A percentile compares a stretch with the other conserved stretches of the same genome.
Conservation (phyloP, 2,329 filamentous ascomycete species). For the Fusarium acutatum region DNA sequence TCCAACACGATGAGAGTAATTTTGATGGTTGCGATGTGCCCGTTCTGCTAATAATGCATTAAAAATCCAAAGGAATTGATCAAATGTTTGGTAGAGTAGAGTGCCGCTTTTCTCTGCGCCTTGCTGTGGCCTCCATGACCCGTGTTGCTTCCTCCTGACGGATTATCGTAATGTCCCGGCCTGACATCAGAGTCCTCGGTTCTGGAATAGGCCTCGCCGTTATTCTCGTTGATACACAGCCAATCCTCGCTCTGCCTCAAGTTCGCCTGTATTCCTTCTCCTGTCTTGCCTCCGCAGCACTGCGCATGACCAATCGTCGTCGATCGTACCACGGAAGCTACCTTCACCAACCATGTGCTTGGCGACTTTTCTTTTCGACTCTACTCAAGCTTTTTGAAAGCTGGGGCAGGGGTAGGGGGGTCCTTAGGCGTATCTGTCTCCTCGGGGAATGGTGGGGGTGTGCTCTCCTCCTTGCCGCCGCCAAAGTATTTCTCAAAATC, state of each 20-base stretch:
- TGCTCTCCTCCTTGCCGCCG: slow-evolving; percentile 63
- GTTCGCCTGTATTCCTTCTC: slow-evolving; percentile 33
- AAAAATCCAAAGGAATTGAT: slow-evolving; percentile 36
- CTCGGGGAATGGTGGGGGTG: slow-evolving; percentile 64
- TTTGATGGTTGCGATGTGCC: neutral
- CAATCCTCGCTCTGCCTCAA: slow-evolving; percentile 34
- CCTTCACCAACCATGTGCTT: neutral
- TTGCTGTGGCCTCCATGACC: slow-evolving; percentile 23
- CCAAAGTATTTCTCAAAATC: slow-evolving; percentile 97
- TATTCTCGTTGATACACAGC: slow-evolving; percentile 19
- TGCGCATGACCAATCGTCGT: neutral
- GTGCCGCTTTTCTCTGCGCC: slow-evolving; percentile 36
- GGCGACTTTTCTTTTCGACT: slow-evolving; percentile 6
- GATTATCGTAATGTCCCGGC: slow-evolving; percentile 4
- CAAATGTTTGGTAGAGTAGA: slow-evolving; percentile 42
- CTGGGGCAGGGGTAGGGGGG: slow-evolving; percentile 49
- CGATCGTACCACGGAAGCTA: neutral
- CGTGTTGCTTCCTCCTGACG: neutral
- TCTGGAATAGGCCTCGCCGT: slow-evolving; percentile 1
- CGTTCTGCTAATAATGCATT: slow-evolving; percentile 36
- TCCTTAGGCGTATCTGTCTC: slow-evolving; percentile 53
- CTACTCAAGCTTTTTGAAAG: slow-evolving; percentile 46
- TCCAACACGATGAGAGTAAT: slow-evolving; percentile 26
- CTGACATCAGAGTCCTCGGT: neutral
- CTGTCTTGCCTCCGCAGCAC: neutral